Percentiles rank a stretch among this genome's conserved stretches.
phyloP scores from a whole-genome alignment of 371 early-diverging fungal genomes.

The Amoeboaphelidium protococcarum region DNA sequence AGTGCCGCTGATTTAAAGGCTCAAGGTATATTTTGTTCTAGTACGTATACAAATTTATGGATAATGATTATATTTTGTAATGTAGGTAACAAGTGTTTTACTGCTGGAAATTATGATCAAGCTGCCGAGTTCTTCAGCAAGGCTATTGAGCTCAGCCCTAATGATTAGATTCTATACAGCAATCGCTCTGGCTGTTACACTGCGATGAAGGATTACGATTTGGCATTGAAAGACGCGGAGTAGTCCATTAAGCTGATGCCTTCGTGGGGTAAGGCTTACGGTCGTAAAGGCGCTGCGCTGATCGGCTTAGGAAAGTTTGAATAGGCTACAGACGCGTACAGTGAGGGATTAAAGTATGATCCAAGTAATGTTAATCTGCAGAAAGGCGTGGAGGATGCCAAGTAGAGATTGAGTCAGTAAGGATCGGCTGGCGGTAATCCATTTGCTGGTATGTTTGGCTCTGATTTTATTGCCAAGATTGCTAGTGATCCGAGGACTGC shows the following conservation, averaged over 20 bases:
- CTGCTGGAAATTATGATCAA: constrained; percentile 43
- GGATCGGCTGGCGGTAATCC: constrained; percentile 1
- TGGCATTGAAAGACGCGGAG: constrained; percentile 50
- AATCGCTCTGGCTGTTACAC: constrained; percentile 43
- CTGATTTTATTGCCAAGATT: constrained; percentile 39
- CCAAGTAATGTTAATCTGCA: constrained; percentile 41
- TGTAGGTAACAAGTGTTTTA: constrained; percentile 67
- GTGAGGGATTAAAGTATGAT: constrained; percentile 65
- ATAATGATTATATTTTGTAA: no score
- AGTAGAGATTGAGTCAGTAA: constrained; percentile 1
- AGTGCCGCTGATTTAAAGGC: no score
- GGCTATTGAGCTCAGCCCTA: constrained; percentile 45
- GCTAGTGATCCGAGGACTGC: constrained; percentile 44
- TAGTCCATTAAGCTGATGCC: constrained; percentile 44
- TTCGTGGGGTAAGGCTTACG: constrained; percentile 70
- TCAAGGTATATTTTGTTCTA: no score
- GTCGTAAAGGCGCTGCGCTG: constrained; percentile 57
- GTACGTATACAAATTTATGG: no score
- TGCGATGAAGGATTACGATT: constrained; percentile 32
- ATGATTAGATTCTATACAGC: constrained; percentile 52
- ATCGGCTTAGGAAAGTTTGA: constrained; percentile 52
- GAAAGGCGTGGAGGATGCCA: constrained; percentile 25
- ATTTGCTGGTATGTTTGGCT: constrained; percentile 23
- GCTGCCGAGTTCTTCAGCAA: constrained; percentile 30
- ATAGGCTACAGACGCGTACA: constrained; percentile 68